Conservation (phyloP, 306 rosid genomes). For the Cicer arietinum region DNA sequence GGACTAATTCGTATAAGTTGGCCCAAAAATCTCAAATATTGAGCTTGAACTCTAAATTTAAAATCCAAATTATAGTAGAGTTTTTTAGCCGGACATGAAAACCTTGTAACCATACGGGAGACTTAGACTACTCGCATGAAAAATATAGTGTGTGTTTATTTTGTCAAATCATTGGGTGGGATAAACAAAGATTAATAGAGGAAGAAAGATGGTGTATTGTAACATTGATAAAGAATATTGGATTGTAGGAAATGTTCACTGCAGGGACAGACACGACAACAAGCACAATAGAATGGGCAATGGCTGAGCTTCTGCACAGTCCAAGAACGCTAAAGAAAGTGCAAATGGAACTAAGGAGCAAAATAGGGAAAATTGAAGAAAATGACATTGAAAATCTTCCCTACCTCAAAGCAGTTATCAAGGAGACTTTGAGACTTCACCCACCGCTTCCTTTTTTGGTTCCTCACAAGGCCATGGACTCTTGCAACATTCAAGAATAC, state of each 20-base stretch:
- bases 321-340: constrained; percentile 64
- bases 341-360: constrained; percentile 67
- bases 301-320: constrained; percentile 82
- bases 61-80: too few relatives aligned
- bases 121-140: too few relatives aligned
- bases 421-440: constrained; percentile 87
- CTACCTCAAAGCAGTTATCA: constrained; percentile 75
- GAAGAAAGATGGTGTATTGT: not conserved
- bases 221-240: not conserved
- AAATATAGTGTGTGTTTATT: not conserved
- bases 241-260: constrained; percentile 78
- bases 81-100: too few relatives aligned
- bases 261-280: constrained; percentile 94
- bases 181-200: not conserved
- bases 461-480: constrained; percentile 85
- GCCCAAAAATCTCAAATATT: too few relatives aligned
- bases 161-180: not conserved
- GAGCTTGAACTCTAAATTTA: too few relatives aligned
- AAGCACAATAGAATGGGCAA: constrained; percentile 88
- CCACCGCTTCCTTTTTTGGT: constrained; percentile 95
- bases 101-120: too few relatives aligned
- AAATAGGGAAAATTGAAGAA: constrained; percentile 66
- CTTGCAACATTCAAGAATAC: constrained; percentile 61
- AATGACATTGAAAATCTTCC: constrained; percentile 70
- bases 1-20: too few relatives aligned